A percentile compares a stretch with the other conserved stretches of the same genome.
Conservation (phyloP, 2,329 filamentous ascomycete species). For the Xylaria sp. region DNA sequence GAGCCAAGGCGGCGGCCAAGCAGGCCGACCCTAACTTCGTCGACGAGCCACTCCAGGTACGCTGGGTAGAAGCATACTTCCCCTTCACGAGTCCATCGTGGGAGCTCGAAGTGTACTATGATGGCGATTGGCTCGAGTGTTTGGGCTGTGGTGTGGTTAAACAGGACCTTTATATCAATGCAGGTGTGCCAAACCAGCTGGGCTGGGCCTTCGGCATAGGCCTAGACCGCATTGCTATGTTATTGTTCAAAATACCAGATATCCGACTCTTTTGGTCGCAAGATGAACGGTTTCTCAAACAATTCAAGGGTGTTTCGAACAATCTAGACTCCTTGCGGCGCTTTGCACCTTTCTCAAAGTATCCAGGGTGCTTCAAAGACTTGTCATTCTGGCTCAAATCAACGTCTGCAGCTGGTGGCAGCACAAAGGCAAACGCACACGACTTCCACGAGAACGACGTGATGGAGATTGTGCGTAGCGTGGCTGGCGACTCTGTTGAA, state of each 20-base stretch:
- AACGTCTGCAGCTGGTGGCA: conserved; percentile 60
- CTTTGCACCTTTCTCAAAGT: conserved; percentile 90
- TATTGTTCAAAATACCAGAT: conserved; percentile 94
- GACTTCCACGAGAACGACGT: conserved; percentile 94
- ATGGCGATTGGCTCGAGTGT: conserved; percentile 94
- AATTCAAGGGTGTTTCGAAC: conserved; percentile 76
- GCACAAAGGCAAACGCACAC: conserved; percentile 53
- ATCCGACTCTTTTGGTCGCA: conserved; percentile 96
- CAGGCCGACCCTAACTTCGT: conserved; percentile 61
- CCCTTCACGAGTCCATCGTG: conserved; percentile 96
- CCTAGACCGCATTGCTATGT: conserved; percentile 95
- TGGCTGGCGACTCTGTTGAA: conserved; percentile 86
- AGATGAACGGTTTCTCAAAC: conserved; percentile 84
- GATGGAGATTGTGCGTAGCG: conserved; percentile 91
- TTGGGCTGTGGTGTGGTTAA: conserved; percentile 92
- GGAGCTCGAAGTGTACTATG: conserved; percentile 96
- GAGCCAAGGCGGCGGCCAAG: conserved; percentile 74
- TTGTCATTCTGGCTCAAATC: conserved; percentile 88
- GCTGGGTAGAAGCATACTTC: conserved; percentile 98
- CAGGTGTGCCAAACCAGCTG: conserved; percentile 77
- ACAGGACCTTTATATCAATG: conserved; percentile 82
- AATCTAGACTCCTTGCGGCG: conserved; percentile 63
- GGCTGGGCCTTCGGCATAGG: conserved; percentile 98
- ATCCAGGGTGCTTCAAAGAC: conserved; percentile 90
- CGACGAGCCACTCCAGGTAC: conserved; percentile 81